phyloP scores from a whole-genome alignment of 768 basidiomycete species.

The Trametes sanguinea region DNA sequence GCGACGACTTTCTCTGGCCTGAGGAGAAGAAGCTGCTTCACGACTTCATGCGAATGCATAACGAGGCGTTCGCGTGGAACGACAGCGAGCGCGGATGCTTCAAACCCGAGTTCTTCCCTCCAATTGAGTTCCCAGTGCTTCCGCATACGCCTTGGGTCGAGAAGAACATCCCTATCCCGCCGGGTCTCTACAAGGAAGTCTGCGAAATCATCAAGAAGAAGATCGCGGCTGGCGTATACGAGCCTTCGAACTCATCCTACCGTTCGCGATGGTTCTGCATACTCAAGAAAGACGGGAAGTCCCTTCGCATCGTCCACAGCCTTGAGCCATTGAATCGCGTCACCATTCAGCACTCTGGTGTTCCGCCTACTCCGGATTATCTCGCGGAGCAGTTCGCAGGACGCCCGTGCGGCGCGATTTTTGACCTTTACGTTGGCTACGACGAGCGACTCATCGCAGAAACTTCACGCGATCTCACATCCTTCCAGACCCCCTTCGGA shows the following conservation, averaged over 20 bases:
- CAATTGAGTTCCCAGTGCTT: too few species aligned
- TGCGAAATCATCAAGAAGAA: slow-evolving; percentile 38
- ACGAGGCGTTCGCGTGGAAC: too few species aligned
- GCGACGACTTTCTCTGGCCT: too few species aligned
- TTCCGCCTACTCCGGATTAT: too few species aligned
- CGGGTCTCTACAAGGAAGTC: too few species aligned
- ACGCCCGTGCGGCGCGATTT: slow-evolving; percentile 16
- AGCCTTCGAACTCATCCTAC: slow-evolving; percentile 42
- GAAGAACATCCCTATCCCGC: too few species aligned
- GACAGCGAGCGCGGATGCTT: too few species aligned
- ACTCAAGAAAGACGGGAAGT: too few species aligned
- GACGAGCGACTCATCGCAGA: slow-evolving; percentile 12
- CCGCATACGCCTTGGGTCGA: too few species aligned
- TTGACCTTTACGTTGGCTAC: slow-evolving; percentile 20
- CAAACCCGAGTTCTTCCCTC: too few species aligned
- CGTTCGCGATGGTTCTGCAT: slow-evolving; percentile 43
- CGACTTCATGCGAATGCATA: too few species aligned
- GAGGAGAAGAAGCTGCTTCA: too few species aligned
- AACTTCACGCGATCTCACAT: slow-evolving; percentile 14
- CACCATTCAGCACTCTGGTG: slow-evolving; percentile 22
- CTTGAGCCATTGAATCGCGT: slow-evolving; percentile 29
- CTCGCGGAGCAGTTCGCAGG: slow-evolving; percentile 14
- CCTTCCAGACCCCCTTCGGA: slow-evolving; percentile 19
- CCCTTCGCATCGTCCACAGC: slow-evolving; percentile 28
- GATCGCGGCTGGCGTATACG: slow-evolving; percentile 41